phyloP scores from a whole-genome alignment of 139 green algal genomes.

The Diplosphaera chodatii region DNA sequence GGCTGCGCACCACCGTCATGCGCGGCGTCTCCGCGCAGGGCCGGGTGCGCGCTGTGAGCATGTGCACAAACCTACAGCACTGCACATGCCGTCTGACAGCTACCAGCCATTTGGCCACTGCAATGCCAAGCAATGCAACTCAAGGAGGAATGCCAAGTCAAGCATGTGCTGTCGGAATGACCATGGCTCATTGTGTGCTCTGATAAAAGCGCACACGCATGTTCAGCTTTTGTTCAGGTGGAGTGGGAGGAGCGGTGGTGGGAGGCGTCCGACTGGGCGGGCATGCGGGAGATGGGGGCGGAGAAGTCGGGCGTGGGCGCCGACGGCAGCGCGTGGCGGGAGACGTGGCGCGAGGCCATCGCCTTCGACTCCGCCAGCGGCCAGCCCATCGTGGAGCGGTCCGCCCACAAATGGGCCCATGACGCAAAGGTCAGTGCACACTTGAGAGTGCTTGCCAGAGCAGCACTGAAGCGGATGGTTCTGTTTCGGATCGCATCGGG shows the following conservation, averaged over 20 bases:
- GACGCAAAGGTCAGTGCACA: conserved; percentile 18
- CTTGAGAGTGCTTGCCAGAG: too few species aligned
- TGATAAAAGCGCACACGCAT: too few species aligned
- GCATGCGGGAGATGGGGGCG: conserved; percentile 73
- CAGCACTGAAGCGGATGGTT: too few species aligned
- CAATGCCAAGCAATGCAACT: too few species aligned
- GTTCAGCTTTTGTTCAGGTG: too few species aligned
- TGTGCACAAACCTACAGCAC: too few species aligned
- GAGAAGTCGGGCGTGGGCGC: conserved; percentile 59
- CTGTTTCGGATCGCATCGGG: too few species aligned
- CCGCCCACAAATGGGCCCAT: conserved; percentile 73
- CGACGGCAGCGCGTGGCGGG: conserved; percentile 61
- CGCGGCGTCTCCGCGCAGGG: conserved; percentile 26
- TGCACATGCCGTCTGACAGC: too few species aligned
- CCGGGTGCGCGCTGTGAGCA: conserved; percentile 16
- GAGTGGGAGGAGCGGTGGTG: conserved; percentile 81
- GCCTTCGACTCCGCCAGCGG: conserved; percentile 40
- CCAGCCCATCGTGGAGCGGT: conserved; percentile 62
- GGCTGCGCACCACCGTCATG: conserved; percentile 67
- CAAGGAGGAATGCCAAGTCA: too few species aligned
- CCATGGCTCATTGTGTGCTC: too few species aligned
- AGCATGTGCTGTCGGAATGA: too few species aligned
- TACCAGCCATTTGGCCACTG: too few species aligned
- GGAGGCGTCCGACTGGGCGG: conserved; percentile 69
- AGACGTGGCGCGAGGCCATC: conserved; percentile 72